Evolutionary conservation across 805 yeast species (phyloP).

Genomic region (Candida gorgasii): DNA sequence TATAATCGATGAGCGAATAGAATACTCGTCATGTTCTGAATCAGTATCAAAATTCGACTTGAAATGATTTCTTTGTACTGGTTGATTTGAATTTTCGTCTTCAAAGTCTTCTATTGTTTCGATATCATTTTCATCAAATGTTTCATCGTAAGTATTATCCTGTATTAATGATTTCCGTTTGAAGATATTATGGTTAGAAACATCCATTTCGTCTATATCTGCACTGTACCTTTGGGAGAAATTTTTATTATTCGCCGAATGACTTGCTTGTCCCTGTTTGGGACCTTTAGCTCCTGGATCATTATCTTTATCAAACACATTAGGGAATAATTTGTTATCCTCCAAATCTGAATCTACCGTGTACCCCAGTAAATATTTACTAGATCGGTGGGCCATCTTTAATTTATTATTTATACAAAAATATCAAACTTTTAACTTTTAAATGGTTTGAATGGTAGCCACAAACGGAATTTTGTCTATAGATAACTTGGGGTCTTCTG

Average conservation of each 20-base stretch:
- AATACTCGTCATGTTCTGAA: constrained; percentile 17
- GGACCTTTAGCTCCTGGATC: too few species aligned
- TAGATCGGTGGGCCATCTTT: constrained; percentile 17
- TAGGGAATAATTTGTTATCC: constrained; percentile 17
- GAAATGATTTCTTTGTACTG: constrained; percentile 12
- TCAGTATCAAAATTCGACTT: constrained; percentile 22
- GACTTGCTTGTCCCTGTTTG: too few species aligned
- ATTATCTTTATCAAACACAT: constrained; percentile 10
- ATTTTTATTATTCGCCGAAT: too few species aligned
- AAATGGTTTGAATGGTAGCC: too few species aligned
- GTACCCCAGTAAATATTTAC: constrained; percentile 18
- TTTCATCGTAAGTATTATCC: constrained; percentile 9
- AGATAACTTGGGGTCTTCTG: too few species aligned
- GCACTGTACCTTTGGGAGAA: too few species aligned
- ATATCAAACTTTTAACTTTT: too few species aligned
- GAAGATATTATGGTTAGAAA: constrained; percentile 12
- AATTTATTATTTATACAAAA: too few species aligned
- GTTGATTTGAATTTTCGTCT: constrained; percentile 1
- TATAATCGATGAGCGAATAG: constrained; percentile 28
- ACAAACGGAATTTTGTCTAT: too few species aligned
- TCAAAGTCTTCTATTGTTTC: constrained; percentile 11
- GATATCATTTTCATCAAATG: constrained; percentile 5
- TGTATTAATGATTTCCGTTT: constrained; percentile 9
- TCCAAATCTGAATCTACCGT: constrained; percentile 18
- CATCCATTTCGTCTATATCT: constrained; percentile 1